Percentiles rank a stretch among this genome's conserved stretches.
phyloP scores from a whole-genome alignment of 2,329 filamentous ascomycete genomes.

The Exophiala viscosa region DNA sequence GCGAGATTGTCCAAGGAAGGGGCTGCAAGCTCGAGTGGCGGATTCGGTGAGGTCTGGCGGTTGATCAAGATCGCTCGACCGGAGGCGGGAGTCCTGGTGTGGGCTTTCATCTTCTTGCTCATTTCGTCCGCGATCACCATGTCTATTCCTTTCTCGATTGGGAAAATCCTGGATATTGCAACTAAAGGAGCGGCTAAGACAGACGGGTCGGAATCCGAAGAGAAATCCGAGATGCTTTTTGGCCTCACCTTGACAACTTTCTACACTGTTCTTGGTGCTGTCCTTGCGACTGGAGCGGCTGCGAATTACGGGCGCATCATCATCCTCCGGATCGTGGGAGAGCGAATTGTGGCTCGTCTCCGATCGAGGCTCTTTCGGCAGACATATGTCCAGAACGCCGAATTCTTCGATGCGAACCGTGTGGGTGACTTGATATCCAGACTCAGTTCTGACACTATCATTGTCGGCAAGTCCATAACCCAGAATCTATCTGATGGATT shows the following conservation, averaged over 20 bases:
- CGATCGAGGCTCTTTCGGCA: constrained; percentile 84
- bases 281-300: constrained; percentile 77
- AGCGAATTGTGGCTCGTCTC: constrained; percentile 86
- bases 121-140: constrained; percentile 91
- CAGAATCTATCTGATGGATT: constrained; percentile 97
- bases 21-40: constrained; percentile 52
- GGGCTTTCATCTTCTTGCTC: constrained; percentile 80
- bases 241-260: constrained; percentile 83
- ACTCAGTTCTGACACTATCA: constrained; percentile 91
- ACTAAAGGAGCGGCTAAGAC: constrained; percentile 60
- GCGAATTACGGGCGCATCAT: constrained; percentile 95
- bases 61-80: constrained; percentile 85
- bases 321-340: constrained; percentile 87
- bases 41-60: constrained; percentile 74
- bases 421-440: constrained; percentile 95
- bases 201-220: constrained; percentile 31
- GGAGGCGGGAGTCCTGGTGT: constrained; percentile 70
- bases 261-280: constrained; percentile 71
- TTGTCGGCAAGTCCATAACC: constrained; percentile 97
- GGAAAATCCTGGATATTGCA: constrained; percentile 88
- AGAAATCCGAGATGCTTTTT: constrained; percentile 66
- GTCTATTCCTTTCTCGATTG: constrained; percentile 94
- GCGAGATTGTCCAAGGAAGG: constrained; percentile 85
- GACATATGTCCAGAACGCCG: constrained; percentile 91
- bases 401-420: constrained; percentile 94